Percentiles rank a stretch among this genome's conserved stretches.
Evolutionary conservation across 2,329 filamentous ascomycete genomes (phyloP).

Genomic region (Atkinsonella hypoxylon): DNA sequence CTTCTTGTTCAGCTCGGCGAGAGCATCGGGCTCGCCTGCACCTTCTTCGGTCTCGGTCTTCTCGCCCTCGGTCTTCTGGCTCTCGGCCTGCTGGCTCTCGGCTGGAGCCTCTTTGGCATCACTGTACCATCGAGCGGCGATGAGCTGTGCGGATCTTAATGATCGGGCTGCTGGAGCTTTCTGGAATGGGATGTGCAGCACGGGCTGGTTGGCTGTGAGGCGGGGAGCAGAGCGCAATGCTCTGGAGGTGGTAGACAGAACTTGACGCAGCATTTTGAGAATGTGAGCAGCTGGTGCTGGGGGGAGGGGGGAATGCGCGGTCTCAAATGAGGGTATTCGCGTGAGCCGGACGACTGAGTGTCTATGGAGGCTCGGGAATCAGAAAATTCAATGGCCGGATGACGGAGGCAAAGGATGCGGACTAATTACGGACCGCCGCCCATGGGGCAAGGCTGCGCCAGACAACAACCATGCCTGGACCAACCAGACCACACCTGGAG

Average conservation of each 20-base stretch:
- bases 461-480: too few relatives aligned
- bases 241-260: slow-evolving; percentile 30
- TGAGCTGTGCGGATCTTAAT: slow-evolving; percentile 24
- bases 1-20: slow-evolving; percentile 36
- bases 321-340: slow-evolving; percentile 2
- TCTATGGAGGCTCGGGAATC: slow-evolving; percentile 1
- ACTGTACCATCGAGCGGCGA: slow-evolving; percentile 35
- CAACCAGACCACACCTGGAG: neutral
- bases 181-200: slow-evolving; percentile 26
- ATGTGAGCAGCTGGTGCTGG: slow-evolving; percentile 3
- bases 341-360: neutral
- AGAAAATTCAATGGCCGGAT: slow-evolving; percentile 18
- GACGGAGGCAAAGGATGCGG: slow-evolving; percentile 10
- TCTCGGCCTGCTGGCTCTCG: slow-evolving; percentile 12
- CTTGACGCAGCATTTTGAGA: slow-evolving; percentile 34
- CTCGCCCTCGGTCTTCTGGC: slow-evolving; percentile 12
- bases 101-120: slow-evolving; percentile 27
- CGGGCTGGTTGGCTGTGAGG: slow-evolving; percentile 22
- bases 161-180: slow-evolving; percentile 23
- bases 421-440: slow-evolving; percentile 19
- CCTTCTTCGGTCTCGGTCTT: slow-evolving; percentile 16
- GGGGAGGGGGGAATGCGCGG: slow-evolving; percentile 5
- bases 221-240: slow-evolving; percentile 30
- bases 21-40: slow-evolving; percentile 21
- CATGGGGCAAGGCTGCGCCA: slow-evolving; percentile 3